These are phyloP conservation scores for Nakaseomyces uthaithaninus DNA, from an alignment of 1,139 yeast genomes.

Conservation along the genomic window DNA sequence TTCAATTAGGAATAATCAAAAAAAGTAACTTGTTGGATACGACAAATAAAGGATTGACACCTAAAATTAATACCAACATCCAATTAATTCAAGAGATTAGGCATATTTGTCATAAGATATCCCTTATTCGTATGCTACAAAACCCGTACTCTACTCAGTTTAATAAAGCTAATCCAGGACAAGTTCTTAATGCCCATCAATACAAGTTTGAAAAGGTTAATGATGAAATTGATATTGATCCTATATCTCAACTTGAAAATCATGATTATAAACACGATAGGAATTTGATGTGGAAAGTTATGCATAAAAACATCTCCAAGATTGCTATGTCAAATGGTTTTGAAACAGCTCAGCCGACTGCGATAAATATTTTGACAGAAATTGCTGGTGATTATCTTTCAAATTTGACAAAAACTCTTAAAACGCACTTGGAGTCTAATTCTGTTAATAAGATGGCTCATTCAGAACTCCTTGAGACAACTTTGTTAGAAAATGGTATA, in stretches of 20 bases:
- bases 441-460: conserved; percentile 41
- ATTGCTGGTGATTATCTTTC: conserved; percentile 73
- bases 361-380: conserved; percentile 74
- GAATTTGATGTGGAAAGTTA: conserved; percentile 54
- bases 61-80: conserved; percentile 57
- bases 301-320: conserved; percentile 66
- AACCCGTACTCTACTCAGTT: conserved; percentile 34
- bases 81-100: conserved; percentile 80
- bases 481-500: conserved; percentile 79
- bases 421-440: conserved; percentile 58
- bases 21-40: conserved; percentile 33
- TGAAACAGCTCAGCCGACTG: conserved; percentile 72
- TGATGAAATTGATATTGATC: conserved; percentile 65
- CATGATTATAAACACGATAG: conserved; percentile 52
- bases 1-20: conserved; percentile 29
- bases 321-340: conserved; percentile 90
- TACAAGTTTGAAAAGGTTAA: conserved; percentile 34
- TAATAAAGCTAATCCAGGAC: conserved; percentile 16
- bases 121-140: conserved; percentile 84
- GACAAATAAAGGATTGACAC: conserved; percentile 50
- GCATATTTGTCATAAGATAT: conserved; percentile 78
- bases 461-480: conserved; percentile 46
- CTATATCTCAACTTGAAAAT: conserved; percentile 56
- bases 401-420: conserved; percentile 65
- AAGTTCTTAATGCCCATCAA: conserved; percentile 19